Conservation (phyloP, 2,329 filamentous ascomycete genomes). For the Coniochaeta sp. region DNA sequence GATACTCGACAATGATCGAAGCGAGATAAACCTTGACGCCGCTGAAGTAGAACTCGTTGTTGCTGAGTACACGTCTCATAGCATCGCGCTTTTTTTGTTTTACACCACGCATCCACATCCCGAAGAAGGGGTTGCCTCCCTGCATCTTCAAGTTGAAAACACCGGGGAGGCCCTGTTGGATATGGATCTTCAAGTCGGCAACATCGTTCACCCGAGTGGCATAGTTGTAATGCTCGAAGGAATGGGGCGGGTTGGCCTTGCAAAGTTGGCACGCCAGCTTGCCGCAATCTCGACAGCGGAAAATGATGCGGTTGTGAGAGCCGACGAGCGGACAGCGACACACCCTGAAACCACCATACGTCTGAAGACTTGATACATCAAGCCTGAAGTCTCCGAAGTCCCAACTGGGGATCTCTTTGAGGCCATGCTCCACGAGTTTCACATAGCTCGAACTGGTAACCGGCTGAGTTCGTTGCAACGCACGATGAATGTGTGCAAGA, state of each 20-base stretch:
- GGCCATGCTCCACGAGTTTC: not conserved
- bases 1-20: not conserved
- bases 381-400: not conserved
- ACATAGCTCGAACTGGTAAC: not conserved
- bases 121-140: not conserved
- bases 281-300: constrained; percentile 25
- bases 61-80: not conserved
- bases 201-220: too few species aligned
- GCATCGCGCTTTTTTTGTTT: not conserved
- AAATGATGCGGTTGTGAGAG: not conserved
- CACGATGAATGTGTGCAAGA: not conserved
- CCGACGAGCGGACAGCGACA: not conserved
- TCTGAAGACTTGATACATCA: not conserved
- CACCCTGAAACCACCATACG: not conserved
- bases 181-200: not conserved
- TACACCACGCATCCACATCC: not conserved
- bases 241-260: constrained; percentile 29
- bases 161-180: constrained; percentile 1
- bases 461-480: constrained; percentile 2
- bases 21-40: not conserved
- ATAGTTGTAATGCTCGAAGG: constrained; percentile 11
- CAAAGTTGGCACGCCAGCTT: constrained; percentile 29
- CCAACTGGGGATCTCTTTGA: not conserved
- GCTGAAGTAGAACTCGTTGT: not conserved
- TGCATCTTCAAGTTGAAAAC: not conserved